phyloP scores from a whole-genome alignment of 805 yeast species.

The Danielia reshetovae region DNA sequence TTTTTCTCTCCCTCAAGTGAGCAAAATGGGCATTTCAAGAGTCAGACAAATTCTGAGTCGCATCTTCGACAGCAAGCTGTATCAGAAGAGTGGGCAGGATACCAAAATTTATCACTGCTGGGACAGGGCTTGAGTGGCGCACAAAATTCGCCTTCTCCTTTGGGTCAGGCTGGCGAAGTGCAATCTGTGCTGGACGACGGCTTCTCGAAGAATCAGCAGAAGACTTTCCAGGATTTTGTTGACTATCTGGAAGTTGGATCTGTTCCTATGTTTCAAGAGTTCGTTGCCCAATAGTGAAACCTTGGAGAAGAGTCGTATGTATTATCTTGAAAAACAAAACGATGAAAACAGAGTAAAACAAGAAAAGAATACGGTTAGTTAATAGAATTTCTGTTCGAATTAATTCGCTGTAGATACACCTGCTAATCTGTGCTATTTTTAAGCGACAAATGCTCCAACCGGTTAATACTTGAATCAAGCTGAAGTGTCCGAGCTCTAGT shows the following conservation, averaged over 20 bases:
- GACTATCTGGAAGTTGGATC: constrained; percentile 3
- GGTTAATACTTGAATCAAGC: constrained; percentile 30
- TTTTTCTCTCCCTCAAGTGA: not conserved
- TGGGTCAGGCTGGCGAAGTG: not conserved
- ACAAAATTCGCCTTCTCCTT: not conserved
- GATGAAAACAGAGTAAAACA: no score
- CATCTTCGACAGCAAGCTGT: not conserved
- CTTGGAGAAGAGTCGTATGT: no score
- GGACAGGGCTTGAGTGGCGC: not conserved
- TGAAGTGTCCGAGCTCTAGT: constrained; percentile 17
- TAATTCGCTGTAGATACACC: no score
- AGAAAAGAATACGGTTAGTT: no score
- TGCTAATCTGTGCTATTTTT: no score
- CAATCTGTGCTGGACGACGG: not conserved
- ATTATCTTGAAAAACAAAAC: no score
- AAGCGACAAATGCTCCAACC: constrained; percentile 28
- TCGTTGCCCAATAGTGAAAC: constrained; percentile 4
- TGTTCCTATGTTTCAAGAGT: constrained; percentile 14
- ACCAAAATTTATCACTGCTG: not conserved
- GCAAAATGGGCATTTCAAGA: not conserved
- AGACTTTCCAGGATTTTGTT: not conserved
- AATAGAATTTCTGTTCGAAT: no score
- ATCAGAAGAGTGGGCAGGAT: not conserved
- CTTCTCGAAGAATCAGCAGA: not conserved
- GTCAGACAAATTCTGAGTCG: not conserved